Evolutionary conservation across 495 filamentous ascomycete genomes (phyloP).

Genomic region (Usnea hakonensis): DNA sequence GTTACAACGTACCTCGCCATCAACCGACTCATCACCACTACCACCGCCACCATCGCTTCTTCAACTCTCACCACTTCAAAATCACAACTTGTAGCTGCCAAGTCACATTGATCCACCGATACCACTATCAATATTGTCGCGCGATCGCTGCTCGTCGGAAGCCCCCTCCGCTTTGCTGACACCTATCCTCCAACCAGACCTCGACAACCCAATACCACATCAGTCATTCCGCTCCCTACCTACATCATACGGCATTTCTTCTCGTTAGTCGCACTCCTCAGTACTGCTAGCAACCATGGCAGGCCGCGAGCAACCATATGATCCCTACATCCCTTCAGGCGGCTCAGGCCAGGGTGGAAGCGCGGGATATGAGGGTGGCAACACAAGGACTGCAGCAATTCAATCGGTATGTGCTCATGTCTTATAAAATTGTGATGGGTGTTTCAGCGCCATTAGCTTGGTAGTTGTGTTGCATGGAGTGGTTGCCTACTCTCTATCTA

Average conservation of each 20-base stretch:
- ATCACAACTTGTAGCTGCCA: background rate
- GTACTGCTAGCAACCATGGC: slow-evolving; percentile 47
- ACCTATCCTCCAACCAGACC: background rate
- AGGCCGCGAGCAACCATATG: slow-evolving; percentile 71
- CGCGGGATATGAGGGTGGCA: slow-evolving; percentile 50
- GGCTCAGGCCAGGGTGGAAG: slow-evolving; percentile 43
- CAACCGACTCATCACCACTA: background rate
- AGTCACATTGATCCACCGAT: background rate
- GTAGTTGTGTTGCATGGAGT: background rate
- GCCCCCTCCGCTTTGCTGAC: slow-evolving; percentile 1
- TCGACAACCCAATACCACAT: background rate
- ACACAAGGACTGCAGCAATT: slow-evolving; percentile 61
- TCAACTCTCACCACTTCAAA: background rate
- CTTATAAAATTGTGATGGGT: background rate
- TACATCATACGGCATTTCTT: background rate
- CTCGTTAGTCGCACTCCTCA: background rate
- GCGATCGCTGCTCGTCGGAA: background rate
- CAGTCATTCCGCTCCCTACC: background rate
- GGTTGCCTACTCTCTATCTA: background rate
- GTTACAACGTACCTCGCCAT: background rate
- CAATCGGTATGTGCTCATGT: slow-evolving; percentile 61
- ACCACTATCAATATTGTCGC: background rate
- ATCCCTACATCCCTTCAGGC: slow-evolving; percentile 80
- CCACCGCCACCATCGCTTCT: background rate
- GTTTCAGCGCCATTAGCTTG: background rate